Percentiles rank a stretch among this genome's conserved stretches.
phyloP scores from a whole-genome alignment of 2,329 filamentous ascomycete genomes.

The Colletotrichum costaricense region DNA sequence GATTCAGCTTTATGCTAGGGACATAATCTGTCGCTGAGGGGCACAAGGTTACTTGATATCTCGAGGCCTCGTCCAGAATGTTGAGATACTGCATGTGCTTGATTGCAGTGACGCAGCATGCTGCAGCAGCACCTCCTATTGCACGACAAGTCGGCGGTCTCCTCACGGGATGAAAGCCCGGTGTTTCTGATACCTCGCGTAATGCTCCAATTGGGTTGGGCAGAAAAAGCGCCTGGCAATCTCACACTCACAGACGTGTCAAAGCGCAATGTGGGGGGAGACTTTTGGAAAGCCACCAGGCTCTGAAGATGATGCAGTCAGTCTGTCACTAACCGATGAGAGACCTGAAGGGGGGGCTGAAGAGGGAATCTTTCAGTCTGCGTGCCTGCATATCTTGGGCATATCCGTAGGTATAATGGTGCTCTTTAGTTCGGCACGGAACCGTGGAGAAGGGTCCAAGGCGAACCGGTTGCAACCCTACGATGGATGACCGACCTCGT shows the following conservation, averaged over 20 bases:
- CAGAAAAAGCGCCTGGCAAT: constrained; percentile 6
- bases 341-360: background rate
- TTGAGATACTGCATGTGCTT: background rate
- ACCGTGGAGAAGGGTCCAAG: background rate
- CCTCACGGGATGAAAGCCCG: constrained; percentile 1
- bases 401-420: background rate
- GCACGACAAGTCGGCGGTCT: background rate
- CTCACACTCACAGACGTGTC: constrained; percentile 23
- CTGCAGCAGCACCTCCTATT: background rate
- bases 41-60: background rate
- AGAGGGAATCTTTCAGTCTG: background rate
- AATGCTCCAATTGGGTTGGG: background rate
- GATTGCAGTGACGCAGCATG: background rate
- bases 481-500: background rate
- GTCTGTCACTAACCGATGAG: background rate
- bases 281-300: background rate
- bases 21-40: constrained; percentile 1
- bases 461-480: background rate
- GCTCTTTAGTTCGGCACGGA: background rate
- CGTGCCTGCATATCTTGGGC: background rate
- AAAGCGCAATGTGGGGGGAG: constrained; percentile 25
- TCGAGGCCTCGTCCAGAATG: constrained; percentile 3
- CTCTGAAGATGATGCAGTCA: background rate
- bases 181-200: constrained; percentile 6
- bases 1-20: background rate